phyloP scores from a whole-genome alignment of 805 yeast species.

The Henningerozyma blattae region DNA sequence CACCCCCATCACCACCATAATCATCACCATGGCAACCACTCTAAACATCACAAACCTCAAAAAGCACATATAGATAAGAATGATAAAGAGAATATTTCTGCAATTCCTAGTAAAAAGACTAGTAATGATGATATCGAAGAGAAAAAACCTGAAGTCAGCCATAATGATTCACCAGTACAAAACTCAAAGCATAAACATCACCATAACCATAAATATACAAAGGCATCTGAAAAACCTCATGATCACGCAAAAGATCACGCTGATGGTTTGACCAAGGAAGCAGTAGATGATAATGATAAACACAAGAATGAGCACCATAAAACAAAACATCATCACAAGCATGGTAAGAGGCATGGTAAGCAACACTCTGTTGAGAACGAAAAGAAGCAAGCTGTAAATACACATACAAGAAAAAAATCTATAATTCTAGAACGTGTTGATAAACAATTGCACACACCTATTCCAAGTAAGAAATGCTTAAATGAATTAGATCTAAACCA shows the following conservation, averaged over 20 bases:
- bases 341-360: background rate
- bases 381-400: background rate
- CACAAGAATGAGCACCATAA: background rate
- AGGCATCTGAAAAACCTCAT: background rate
- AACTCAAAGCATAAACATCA: background rate
- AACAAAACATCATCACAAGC: background rate
- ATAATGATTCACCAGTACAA: too few species aligned
- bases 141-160: too few species aligned
- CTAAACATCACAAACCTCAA: too few species aligned
- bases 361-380: background rate
- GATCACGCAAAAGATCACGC: background rate
- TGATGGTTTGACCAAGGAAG: background rate
- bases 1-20: too few species aligned
- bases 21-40: too few species aligned
- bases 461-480: background rate
- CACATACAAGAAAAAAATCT: background rate
- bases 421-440: background rate
- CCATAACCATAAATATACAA: background rate
- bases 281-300: background rate
- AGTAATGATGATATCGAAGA: too few species aligned
- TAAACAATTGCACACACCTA: background rate
- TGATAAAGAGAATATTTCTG: too few species aligned
- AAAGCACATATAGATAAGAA: too few species aligned
- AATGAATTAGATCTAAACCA: background rate
- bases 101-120: too few species aligned